Evolutionary conservation across 2,329 filamentous ascomycete genomes (phyloP).

Genomic region (Ascosphaera aggregata): DNA sequence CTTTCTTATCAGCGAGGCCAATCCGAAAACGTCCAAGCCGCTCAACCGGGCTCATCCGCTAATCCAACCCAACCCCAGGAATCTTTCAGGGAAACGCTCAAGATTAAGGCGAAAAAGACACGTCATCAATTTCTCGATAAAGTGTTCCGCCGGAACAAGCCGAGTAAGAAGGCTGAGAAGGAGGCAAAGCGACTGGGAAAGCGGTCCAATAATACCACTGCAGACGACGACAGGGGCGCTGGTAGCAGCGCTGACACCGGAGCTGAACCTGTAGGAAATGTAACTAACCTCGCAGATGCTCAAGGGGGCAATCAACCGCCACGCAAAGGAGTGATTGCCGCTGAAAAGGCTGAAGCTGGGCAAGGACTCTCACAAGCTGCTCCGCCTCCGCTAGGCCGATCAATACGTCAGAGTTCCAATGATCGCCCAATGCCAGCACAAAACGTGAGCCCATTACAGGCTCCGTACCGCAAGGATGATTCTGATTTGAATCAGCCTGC

Average conservation of each 20-base stretch:
- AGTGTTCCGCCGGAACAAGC: neutral
- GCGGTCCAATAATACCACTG: neutral
- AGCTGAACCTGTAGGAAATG: neutral
- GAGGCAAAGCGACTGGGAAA: constrained; percentile 4
- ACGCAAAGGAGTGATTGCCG: neutral
- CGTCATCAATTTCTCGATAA: neutral
- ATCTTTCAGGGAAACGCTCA: neutral
- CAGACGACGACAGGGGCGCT: neutral
- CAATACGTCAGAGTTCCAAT: neutral
- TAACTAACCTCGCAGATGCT: neutral
- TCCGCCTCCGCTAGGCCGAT: neutral
- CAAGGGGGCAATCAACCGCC: neutral
- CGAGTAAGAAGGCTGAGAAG: constrained; percentile 1
- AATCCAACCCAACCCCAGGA: neutral
- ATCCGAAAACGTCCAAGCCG: neutral
- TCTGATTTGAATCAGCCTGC: neutral
- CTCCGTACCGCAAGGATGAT: neutral
- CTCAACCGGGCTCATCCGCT: no score
- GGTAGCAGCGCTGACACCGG: neutral
- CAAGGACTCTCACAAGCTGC: neutral
- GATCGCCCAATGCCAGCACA: neutral
- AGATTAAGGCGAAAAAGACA: neutral
- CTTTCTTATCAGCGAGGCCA: neutral
- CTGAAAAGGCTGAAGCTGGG: neutral
- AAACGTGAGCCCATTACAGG: no score